Percentiles rank a stretch among this genome's conserved stretches.
Evolutionary conservation across 1,284 basidiomycete genomes (phyloP).

Genomic region (Sutorius eximius): DNA sequence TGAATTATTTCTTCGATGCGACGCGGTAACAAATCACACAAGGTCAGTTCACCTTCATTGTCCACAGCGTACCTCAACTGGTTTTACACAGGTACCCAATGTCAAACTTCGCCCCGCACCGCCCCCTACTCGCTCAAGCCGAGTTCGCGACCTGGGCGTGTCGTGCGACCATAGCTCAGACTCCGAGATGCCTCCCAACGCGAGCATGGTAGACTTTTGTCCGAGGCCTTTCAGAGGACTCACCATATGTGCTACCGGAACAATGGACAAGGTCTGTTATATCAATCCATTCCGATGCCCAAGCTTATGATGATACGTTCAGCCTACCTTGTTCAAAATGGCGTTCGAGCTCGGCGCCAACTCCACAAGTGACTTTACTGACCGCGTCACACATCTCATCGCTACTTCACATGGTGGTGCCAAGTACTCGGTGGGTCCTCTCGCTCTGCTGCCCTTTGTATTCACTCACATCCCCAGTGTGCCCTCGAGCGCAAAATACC

Average conservation of each 20-base stretch:
- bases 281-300: background rate
- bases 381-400: conserved; percentile 78
- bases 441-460: background rate
- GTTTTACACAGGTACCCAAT: conserved; percentile 59
- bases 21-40: conserved; percentile 46
- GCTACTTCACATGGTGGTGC: conserved; percentile 67
- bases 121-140: conserved; percentile 18
- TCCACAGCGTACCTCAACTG: background rate
- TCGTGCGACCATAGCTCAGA: conserved; percentile 28
- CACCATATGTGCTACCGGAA: conserved; percentile 71
- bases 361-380: conserved; percentile 67
- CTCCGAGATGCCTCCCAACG: conserved; percentile 35
- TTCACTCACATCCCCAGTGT: conserved; percentile 46
- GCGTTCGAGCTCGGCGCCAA: conserved; percentile 75
- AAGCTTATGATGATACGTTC: background rate
- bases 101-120: conserved; percentile 72
- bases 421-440: conserved; percentile 65
- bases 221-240: conserved; percentile 67
- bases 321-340: conserved; percentile 70
- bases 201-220: conserved; percentile 48
- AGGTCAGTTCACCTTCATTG: conserved; percentile 32
- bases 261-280: conserved; percentile 60
- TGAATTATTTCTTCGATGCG: conserved; percentile 24
- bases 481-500: conserved; percentile 73
- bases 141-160: conserved; percentile 9